These are phyloP conservation scores for Kazachstania taianensis DNA, from an alignment of 805 yeast species.

Conservation along the genomic window DNA sequence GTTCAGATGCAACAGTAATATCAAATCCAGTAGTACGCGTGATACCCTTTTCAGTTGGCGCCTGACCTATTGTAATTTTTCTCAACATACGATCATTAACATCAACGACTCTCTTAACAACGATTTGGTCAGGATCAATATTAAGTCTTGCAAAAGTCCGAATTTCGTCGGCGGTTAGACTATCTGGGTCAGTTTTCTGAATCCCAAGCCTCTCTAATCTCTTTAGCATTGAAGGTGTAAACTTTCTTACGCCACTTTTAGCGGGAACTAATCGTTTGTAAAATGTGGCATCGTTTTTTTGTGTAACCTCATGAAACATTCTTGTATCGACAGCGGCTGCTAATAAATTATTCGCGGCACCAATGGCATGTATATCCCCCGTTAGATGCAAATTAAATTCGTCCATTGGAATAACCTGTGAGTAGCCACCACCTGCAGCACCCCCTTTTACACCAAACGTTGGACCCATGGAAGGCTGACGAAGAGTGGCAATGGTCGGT, in stretches of 20 bases:
- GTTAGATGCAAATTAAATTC: conserved; percentile 96
- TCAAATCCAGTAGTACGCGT: conserved; percentile 87
- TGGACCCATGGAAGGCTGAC: conserved; percentile 99
- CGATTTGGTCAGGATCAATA: conserved; percentile 81
- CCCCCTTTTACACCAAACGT: conserved; percentile 98
- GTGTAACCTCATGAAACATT: conserved; percentile 89
- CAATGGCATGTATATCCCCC: conserved; percentile 95
- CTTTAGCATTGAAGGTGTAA: conserved; percentile 68
- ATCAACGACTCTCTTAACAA: conserved; percentile 90
- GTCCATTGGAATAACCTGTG: conserved; percentile 98
- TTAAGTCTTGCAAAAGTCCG: conserved; percentile 69
- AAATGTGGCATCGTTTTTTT: conserved; percentile 64
- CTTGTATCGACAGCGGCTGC: conserved; percentile 97
- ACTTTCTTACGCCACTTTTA: conserved; percentile 68
- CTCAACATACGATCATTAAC: conserved; percentile 87
- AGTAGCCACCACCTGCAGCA: conserved; percentile 98
- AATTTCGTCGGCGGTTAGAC: conserved; percentile 68
- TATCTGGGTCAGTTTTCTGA: conserved; percentile 66
- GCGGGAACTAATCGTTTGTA: conserved; percentile 80
- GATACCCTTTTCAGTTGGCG: conserved; percentile 85
- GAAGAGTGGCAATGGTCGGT: conserved; percentile 84
- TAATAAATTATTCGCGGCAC: conserved; percentile 83
- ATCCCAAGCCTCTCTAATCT: conserved; percentile 79
- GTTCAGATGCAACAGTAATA: conserved; percentile 91
- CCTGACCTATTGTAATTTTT: conserved; percentile 82